Evolutionary conservation across 805 yeast species (phyloP).

Genomic region (Ogataea ramenticola): DNA sequence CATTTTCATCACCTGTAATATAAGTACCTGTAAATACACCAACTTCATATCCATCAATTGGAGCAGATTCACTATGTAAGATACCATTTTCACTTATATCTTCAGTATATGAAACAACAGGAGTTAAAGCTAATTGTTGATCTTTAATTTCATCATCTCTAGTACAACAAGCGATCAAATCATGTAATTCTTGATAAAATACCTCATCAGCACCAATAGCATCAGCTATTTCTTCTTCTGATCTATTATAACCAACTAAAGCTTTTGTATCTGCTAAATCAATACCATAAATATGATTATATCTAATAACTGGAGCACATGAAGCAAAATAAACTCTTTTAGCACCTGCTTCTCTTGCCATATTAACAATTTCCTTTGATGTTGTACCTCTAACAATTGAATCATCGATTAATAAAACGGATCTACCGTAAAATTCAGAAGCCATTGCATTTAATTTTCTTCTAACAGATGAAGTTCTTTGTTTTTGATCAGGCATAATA

Average conservation of each 20-base stretch:
- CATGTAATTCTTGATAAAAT: slow-evolving; percentile 79
- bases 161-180: slow-evolving; percentile 73
- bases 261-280: slow-evolving; percentile 95
- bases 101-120: slow-evolving; percentile 27
- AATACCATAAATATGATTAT: slow-evolving; percentile 94
- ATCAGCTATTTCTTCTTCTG: slow-evolving; percentile 66
- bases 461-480: slow-evolving; percentile 88
- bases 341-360: slow-evolving; percentile 99
- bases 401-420: slow-evolving; percentile 89
- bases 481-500: slow-evolving; percentile 96
- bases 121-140: slow-evolving; percentile 27
- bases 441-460: slow-evolving; percentile 95
- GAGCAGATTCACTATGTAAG: slow-evolving; percentile 14
- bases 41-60: slow-evolving; percentile 69
- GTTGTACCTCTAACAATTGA: slow-evolving; percentile 98
- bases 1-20: slow-evolving; percentile 88
- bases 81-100: slow-evolving; percentile 19
- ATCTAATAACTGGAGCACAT: slow-evolving; percentile 97
- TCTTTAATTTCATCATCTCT: slow-evolving; percentile 22
- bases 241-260: slow-evolving; percentile 76
- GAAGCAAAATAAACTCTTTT: slow-evolving; percentile 91
- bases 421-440: slow-evolving; percentile 77
- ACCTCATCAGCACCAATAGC: slow-evolving; percentile 88
- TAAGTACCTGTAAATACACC: slow-evolving; percentile 96
- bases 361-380: slow-evolving; percentile 87